Base-by-base conservation (phyloP, 164 flowering plant genomes). In the Annona squamosa region DNA sequence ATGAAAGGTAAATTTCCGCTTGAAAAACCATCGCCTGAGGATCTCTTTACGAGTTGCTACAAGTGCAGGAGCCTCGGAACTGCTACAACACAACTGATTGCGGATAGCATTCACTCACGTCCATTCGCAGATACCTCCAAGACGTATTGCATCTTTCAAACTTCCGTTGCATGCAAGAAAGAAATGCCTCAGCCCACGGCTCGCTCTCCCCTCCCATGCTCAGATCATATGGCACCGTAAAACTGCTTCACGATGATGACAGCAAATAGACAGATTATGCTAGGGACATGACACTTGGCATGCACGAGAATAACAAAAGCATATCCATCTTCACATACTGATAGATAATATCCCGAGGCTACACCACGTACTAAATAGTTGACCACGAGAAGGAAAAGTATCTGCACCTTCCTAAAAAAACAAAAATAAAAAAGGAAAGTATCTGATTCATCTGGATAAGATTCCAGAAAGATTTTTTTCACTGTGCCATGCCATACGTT, bases 141-240 rank as follows among this genome's bases (percentile, higher is more conserved):
- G 72, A 83, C 42, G 76, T 84, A 72, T 81, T 89, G 82, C 92
- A 85, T 67, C 72, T 85, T 72, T 82, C 89, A 79, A 79, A 80
- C 81, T 80, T 91, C 5, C 71, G 71, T 41, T 79, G 80, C 87
- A 92, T 76, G 7, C 66, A 76, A 61, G 72, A 74, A 52, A 87
- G 67, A 79, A 89, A 92, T 65, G 81, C 83, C 79, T 82, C 80
- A 19, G 92, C 94, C 98, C 97, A 94, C 63, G 87, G 81, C 66
- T 94, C 98, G n/a, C 81, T 79, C 76, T 84, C 80, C 69, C 97
- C 94, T 62, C 84, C 79, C 85, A 86, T 81, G 86, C 97, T 92
- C 78, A 94, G 83, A 18, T 89, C 94, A 73, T 81, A 90, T 64
- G 98, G 98, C 74, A 90, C 97, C 3, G 97, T 77, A 79, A 94